Percentiles rank a stretch among this genome's conserved stretches.
Conservation (phyloP, 148 eudicot genomes). For the Amaranthus palmeri region DNA sequence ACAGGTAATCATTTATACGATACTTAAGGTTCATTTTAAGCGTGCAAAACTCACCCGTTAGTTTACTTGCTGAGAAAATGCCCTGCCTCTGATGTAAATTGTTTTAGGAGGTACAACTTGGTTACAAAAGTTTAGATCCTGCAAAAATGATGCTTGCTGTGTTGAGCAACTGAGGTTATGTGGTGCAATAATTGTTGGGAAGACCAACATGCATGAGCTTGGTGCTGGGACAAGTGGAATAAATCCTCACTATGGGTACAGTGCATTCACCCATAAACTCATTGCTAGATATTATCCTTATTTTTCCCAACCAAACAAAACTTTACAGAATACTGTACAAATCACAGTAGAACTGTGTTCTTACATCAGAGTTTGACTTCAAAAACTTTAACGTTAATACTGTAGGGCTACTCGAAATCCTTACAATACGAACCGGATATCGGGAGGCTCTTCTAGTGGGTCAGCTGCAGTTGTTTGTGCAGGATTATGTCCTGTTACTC, state of each 20-base stretch:
- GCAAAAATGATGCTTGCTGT: conserved; percentile 74
- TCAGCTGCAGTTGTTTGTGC: conserved; percentile 93
- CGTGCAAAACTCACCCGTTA: not conserved
- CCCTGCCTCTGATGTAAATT: not conserved
- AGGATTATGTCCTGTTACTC: conserved; percentile 91
- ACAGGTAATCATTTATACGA: conserved; percentile 46
- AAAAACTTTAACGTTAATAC: conserved; percentile 6
- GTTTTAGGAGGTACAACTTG: conserved; percentile 89
- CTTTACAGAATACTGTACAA: not conserved
- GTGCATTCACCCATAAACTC: not conserved
- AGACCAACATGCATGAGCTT: conserved; percentile 99
- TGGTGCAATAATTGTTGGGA: conserved; percentile 89
- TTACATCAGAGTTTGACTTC: not conserved
- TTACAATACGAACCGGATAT: conserved; percentile 48
- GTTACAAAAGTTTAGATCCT: conserved; percentile 69
- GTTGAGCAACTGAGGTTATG: conserved; percentile 68
- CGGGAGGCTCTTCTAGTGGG: conserved; percentile 98
- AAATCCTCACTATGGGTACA: conserved; percentile 96
- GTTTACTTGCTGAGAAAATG: not conserved
- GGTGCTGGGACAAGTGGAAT: conserved; percentile 97
- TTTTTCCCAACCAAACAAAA: not conserved
- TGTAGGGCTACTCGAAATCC: conserved; percentile 78
- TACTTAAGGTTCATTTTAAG: not conserved
- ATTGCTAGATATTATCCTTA: not conserved
- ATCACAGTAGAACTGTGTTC: not conserved